Percentiles rank a stretch among this genome's conserved stretches.
Conservation (phyloP, 2,329 filamentous ascomycete species). For the Epichloe sibirici region DNA sequence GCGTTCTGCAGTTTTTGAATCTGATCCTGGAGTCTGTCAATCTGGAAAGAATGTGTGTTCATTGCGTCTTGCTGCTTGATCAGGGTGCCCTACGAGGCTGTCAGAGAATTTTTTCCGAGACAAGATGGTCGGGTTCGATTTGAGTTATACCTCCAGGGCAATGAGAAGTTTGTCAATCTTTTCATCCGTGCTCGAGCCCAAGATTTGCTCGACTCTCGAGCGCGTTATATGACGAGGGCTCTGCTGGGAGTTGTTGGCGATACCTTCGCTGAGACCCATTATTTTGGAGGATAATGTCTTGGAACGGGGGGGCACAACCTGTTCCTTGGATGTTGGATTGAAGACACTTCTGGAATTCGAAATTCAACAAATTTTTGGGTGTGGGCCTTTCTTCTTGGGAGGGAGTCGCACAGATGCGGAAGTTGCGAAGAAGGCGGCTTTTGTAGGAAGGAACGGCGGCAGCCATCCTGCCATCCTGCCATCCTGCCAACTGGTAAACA, state of each 20-base stretch:
- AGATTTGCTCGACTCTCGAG: neutral
- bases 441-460: no score
- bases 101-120: neutral
- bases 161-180: neutral
- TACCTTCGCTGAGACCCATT: neutral
- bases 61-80: neutral
- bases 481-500: no score
- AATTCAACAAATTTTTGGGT: no score
- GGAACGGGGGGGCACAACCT: no score
- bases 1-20: conserved; percentile 1
- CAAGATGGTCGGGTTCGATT: neutral
- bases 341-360: no score
- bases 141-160: neutral
- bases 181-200: neutral
- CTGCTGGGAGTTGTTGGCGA: neutral
- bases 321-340: neutral
- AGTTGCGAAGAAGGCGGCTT: no score
- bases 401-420: no score
- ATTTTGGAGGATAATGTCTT: neutral
- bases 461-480: no score
- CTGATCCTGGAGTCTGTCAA: conserved; percentile 8
- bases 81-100: neutral
- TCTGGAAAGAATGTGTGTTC: conserved; percentile 8
- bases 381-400: no score
- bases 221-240: neutral